These are phyloP conservation scores for Monosporascus sp. DNA, from an alignment of 2,329 filamentous ascomycete species.

Conservation along the genomic window DNA sequence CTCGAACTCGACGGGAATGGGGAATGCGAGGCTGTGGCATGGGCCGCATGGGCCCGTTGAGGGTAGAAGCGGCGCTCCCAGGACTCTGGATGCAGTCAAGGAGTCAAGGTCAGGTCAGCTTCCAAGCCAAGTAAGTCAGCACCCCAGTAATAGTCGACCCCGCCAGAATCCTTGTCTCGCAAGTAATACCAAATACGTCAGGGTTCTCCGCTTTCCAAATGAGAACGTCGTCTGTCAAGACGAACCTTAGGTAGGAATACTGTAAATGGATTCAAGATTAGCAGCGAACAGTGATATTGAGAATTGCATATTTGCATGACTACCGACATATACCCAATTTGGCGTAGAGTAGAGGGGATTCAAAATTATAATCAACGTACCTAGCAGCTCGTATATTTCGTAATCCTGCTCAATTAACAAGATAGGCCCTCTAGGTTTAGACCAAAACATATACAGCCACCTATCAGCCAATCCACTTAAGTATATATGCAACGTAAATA, in stretches of 20 bases:
- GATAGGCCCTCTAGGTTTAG: no score
- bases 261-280: not conserved
- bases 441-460: no score
- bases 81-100: not conserved
- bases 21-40: not conserved
- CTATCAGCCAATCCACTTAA: no score
- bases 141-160: not conserved
- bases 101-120: not conserved
- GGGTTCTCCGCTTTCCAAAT: slow-evolving; percentile 1
- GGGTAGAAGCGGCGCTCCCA: not conserved
- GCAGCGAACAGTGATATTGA: not conserved
- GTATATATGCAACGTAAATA: no score
- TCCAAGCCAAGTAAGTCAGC: not conserved
- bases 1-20: not conserved
- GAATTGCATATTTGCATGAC: no score
- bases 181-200: slow-evolving; percentile 14
- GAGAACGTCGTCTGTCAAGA: not conserved
- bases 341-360: no score
- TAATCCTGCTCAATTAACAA: no score
- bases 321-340: no score
- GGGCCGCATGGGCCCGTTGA: not conserved
- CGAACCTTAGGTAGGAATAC: not conserved
- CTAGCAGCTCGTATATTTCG: no score
- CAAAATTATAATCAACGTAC: no score
- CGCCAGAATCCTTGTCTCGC: slow-evolving; percentile 6